phyloP scores from a whole-genome alignment of 306 rosid species.

The Pueraria montana region DNA sequence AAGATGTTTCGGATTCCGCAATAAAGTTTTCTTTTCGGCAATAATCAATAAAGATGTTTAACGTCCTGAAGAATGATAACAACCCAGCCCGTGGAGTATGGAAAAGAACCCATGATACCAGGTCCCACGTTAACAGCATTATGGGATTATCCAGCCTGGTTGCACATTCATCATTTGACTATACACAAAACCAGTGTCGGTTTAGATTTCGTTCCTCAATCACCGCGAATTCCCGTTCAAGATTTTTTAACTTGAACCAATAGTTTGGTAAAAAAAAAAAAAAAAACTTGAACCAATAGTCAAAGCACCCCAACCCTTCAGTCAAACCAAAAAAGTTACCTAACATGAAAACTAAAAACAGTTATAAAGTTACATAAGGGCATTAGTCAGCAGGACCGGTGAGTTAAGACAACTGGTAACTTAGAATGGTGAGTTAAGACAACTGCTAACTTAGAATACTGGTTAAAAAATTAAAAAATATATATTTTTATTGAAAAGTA shows the following conservation, averaged over 20 bases:
- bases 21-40: background rate
- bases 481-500: too few relatives aligned
- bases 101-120: constrained; percentile 28
- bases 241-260: background rate
- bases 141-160: constrained; percentile 42
- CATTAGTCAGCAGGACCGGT: too few relatives aligned
- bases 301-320: background rate
- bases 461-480: too few relatives aligned
- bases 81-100: background rate
- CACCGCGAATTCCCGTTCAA: background rate
- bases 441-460: too few relatives aligned
- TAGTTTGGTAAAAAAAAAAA: too few relatives aligned
- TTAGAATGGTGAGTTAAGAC: too few relatives aligned
- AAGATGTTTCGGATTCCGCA: background rate
- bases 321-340: too few relatives aligned
- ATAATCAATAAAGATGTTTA: background rate
- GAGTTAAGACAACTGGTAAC: too few relatives aligned
- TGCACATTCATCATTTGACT: constrained; percentile 27
- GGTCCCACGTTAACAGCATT: constrained; percentile 35
- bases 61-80: background rate
- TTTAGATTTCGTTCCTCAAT: background rate
- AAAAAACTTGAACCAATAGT: background rate
- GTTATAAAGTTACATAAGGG: too few relatives aligned
- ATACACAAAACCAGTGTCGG: background rate
- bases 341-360: too few relatives aligned